Conservation (phyloP, 192 early-diverging fungal species). For the Geranomyces variabilis region DNA sequence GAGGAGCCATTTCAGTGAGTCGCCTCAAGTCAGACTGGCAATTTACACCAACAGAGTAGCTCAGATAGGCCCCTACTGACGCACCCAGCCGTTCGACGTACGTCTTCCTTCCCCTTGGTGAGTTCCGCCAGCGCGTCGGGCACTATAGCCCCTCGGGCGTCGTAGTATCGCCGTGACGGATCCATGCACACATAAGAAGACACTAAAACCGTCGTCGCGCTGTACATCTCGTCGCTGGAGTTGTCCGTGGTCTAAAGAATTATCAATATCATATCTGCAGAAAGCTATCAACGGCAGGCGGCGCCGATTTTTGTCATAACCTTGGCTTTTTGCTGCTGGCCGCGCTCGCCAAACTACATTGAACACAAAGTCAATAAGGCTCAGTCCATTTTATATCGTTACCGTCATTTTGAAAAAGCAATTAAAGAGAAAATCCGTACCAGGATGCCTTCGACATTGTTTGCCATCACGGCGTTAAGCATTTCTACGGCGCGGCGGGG, state of each 20-base stretch:
- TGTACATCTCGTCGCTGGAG: conserved; percentile 9
- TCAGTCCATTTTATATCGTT: background rate
- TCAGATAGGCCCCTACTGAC: too few species aligned
- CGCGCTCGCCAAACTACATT: background rate
- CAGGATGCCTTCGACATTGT: conserved; percentile 20
- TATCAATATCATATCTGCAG: background rate
- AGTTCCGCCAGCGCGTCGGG: conserved; percentile 10
- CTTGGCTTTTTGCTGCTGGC: background rate
- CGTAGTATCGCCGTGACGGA: conserved; percentile 9
- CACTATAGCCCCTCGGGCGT: background rate
- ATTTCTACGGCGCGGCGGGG: conserved; percentile 1
- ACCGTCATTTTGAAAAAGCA: too few species aligned
- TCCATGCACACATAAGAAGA: conserved; percentile 12
- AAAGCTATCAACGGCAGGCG: too few species aligned
- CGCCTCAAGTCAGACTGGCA: background rate
- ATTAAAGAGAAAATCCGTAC: background rate
- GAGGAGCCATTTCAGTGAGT: background rate
- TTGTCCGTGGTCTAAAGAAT: conserved; percentile 15
- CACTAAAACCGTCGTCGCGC: conserved; percentile 1
- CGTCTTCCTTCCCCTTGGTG: conserved; percentile 8
- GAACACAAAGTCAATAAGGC: background rate
- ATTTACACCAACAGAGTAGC: too few species aligned
- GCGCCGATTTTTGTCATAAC: background rate
- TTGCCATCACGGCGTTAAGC: conserved; percentile 4
- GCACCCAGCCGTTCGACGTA: background rate